These are phyloP conservation scores for Pyrenochaeta sp. DNA, from an alignment of 2,329 filamentous ascomycete genomes.

Conservation along the genomic window DNA sequence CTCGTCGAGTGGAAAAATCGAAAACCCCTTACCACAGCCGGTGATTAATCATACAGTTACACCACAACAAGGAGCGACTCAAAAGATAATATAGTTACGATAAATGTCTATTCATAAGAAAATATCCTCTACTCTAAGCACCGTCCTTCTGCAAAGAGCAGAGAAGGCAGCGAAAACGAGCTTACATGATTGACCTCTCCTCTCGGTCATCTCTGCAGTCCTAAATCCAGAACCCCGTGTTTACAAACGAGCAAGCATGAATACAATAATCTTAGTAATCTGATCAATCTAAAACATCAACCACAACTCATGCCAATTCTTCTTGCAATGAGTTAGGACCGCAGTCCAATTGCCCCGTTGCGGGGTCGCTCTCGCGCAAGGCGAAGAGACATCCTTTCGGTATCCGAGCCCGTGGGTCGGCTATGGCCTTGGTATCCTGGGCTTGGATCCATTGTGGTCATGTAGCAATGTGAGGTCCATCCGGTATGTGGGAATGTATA, in stretches of 20 bases:
- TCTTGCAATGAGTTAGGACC: conserved; percentile 37
- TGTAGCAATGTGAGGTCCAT: conserved; percentile 26
- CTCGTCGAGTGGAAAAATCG: not conserved
- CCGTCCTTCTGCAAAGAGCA: not conserved
- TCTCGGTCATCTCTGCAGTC: conserved; percentile 6
- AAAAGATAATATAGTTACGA: not conserved
- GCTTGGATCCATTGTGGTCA: conserved; percentile 21
- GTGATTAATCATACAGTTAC: not conserved
- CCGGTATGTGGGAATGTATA: conserved; percentile 30
- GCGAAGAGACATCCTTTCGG: conserved; percentile 29
- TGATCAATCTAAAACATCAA: conserved; percentile 33
- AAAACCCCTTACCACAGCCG: no score
- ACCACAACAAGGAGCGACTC: not conserved
- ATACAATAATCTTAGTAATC: conserved; percentile 21
- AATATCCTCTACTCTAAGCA: not conserved
- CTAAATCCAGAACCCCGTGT: conserved; percentile 1
- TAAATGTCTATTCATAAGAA: not conserved
- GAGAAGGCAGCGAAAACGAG: not conserved
- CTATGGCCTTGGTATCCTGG: conserved; percentile 31
- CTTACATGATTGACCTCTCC: conserved; percentile 7
- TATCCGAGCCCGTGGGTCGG: conserved; percentile 36
- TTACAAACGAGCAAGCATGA: conserved; percentile 18
- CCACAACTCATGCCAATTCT: conserved; percentile 36
- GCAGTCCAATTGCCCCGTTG: conserved; percentile 26
- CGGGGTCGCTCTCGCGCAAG: conserved; percentile 27